phyloP scores from a whole-genome alignment of 768 basidiomycete species.

The Mycena capillaripes region DNA sequence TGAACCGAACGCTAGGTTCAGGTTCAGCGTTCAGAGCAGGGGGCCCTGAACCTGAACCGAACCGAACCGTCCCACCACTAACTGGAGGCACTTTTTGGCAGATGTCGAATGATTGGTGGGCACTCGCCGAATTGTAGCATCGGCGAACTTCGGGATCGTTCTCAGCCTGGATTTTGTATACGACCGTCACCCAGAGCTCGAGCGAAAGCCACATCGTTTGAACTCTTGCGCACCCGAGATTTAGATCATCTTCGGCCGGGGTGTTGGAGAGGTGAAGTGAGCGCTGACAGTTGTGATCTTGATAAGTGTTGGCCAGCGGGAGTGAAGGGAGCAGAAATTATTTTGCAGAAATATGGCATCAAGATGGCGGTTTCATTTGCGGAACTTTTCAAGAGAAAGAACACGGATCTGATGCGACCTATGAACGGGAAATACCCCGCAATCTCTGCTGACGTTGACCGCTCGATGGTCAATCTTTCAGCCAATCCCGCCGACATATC shows the following conservation, averaged over 20 bases:
- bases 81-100: constrained; percentile 46
- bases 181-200: constrained; percentile 37
- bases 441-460: constrained; percentile 43
- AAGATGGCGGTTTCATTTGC: constrained; percentile 4
- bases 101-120: constrained; percentile 29
- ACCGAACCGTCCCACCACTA: no score
- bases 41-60: no score
- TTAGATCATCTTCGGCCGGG: constrained; percentile 44
- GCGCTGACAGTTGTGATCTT: constrained; percentile 36
- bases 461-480: constrained; percentile 27
- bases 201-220: constrained; percentile 38
- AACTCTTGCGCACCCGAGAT: constrained; percentile 36
- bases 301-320: constrained; percentile 36
- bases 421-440: constrained; percentile 45
- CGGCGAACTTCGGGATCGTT: constrained; percentile 25
- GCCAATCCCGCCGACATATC: no score
- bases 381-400: not conserved
- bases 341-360: not conserved
- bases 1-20: no score
- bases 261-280: constrained; percentile 38
- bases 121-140: constrained; percentile 13
- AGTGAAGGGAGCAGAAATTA: not conserved
- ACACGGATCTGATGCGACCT: constrained; percentile 43
- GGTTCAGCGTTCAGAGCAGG: no score
- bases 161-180: constrained; percentile 42